Evolutionary conservation across 2,329 filamentous ascomycete species (phyloP), one percentile per base, ranked within the genome.

Genomic region (Venturia pyrina): DNA sequence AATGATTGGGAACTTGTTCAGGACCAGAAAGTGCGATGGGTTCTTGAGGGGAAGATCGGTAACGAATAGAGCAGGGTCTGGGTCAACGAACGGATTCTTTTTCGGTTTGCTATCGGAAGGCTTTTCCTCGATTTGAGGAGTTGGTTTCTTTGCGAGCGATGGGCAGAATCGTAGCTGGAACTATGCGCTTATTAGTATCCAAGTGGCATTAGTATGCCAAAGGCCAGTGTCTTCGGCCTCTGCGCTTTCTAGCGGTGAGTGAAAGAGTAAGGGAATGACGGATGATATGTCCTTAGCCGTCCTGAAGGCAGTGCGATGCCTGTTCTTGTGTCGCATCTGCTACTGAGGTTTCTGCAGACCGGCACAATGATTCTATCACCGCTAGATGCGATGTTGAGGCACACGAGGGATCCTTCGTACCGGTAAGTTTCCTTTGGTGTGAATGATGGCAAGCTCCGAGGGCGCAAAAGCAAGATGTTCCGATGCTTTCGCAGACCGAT

Each of bases 1-100:
- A 43, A 89, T 87, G 62, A 91, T 77, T 62, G 89, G 87, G 70
- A 89, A 91, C 74, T 91, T 91, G 79, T 91, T 91, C 50, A 91
- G 78, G 1, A 91, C 84, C 53, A 91, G 80, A 67, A 82, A 80
- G 74, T 91, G 88, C 10, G 78, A 74, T 0, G 84, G 78, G 2
- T 67, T 43, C 1, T 78, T 67, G 50, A 46, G 50, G 1, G 75
- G 78, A 8, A 89, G 71, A 19, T 82, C 74, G 56, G 87, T 75
- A 46, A 87, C 78, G 66, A 88, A 81, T 11, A 84, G 77, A 5
- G 81, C 78, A 2, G 78, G 71, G 0, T 81, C 74, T 0, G 87
- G 87, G 67, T 85, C 79, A 43, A 83, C 85, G 73, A 91, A 91
- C 4, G 87, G 87, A 73, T 91, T 83, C 70, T 78, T 77, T 63